These are phyloP conservation scores for Bryopsis sp. DNA, from an alignment of 139 green algal species.

Conservation along the genomic window DNA sequence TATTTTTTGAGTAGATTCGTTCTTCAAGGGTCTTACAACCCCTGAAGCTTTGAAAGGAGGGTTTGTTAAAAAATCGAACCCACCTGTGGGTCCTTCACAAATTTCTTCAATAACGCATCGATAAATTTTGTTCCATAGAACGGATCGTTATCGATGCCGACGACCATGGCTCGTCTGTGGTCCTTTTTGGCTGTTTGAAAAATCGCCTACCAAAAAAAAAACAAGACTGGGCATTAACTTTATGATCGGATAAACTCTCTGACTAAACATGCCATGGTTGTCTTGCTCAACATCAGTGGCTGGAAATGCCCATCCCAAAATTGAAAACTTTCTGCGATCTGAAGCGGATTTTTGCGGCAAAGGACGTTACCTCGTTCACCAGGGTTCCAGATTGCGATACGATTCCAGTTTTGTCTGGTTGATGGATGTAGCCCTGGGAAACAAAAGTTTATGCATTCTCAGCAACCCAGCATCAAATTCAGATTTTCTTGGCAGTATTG, in stretches of 20 bases:
- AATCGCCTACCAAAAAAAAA: slow-evolving; percentile 70
- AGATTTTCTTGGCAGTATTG: too few species aligned
- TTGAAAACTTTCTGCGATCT: neutral
- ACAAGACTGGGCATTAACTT: too few species aligned
- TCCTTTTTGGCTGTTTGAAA: slow-evolving; percentile 97
- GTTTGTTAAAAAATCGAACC: too few species aligned
- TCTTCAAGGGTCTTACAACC: too few species aligned
- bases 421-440: slow-evolving; percentile 99
- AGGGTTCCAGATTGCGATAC: slow-evolving; percentile 95
- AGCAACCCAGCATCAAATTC: too few species aligned
- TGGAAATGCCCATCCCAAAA: neutral
- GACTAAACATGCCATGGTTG: too few species aligned
- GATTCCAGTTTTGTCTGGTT: slow-evolving; percentile 84
- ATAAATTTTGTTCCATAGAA: slow-evolving; percentile 99
- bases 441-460: too few species aligned
- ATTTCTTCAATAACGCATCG: slow-evolving; percentile 90
- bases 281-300: too few species aligned
- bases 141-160: slow-evolving; percentile 84
- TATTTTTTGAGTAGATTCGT: too few species aligned
- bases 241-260: too few species aligned
- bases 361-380: slow-evolving; percentile 80
- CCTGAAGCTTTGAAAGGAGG: too few species aligned
- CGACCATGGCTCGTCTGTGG: slow-evolving; percentile 93
- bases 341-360: neutral
- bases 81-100: slow-evolving; percentile 91